These are phyloP conservation scores for Solanum medicagineum DNA, from an alignment of 257 asterid genomes.

Conservation along the genomic window DNA sequence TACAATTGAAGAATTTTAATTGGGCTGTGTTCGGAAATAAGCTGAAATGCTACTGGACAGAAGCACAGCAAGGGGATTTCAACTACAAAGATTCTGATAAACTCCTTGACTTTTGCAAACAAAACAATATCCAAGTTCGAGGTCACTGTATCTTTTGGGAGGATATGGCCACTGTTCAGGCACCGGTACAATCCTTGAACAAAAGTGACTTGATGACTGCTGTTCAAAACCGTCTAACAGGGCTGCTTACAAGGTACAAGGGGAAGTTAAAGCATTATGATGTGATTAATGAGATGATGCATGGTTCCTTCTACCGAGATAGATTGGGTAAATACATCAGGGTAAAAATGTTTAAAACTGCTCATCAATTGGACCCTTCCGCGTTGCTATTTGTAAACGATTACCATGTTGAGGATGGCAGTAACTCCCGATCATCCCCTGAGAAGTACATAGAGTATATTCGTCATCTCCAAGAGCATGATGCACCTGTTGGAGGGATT, in stretches of 20 bases:
- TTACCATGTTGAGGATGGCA: conserved; percentile 68
- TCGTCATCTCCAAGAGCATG: conserved; percentile 58
- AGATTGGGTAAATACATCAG: conserved; percentile 48
- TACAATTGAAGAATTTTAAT: conserved; percentile 52
- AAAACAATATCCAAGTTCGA: conserved; percentile 50
- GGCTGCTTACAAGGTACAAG: conserved; percentile 61
- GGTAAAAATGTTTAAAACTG: conserved; percentile 61
- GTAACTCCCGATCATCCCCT: conserved; percentile 50
- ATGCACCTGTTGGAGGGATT: conserved; percentile 78
- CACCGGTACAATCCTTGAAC: conserved; percentile 51
- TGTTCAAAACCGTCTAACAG: conserved; percentile 49
- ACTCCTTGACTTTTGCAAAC: conserved; percentile 33
- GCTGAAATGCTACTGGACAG: conserved; percentile 87
- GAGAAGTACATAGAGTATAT: conserved; percentile 66
- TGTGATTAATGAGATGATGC: conserved; percentile 83
- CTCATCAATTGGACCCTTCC: conserved; percentile 51
- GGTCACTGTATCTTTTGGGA: conserved; percentile 98
- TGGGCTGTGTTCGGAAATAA: conserved; percentile 88
- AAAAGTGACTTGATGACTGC: conserved; percentile 36
- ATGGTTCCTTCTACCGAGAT: conserved; percentile 73
- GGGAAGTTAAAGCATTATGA: conserved; percentile 70
- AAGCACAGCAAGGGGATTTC: conserved; percentile 55
- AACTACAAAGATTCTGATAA: conserved; percentile 78
- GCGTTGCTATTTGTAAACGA: conserved; percentile 64
- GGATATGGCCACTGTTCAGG: conserved; percentile 49